A percentile compares a stretch with the other conserved stretches of the same genome.
Evolutionary conservation across 2,329 filamentous ascomycete genomes (phyloP).

Genomic region (Fusarium nodosum): DNA sequence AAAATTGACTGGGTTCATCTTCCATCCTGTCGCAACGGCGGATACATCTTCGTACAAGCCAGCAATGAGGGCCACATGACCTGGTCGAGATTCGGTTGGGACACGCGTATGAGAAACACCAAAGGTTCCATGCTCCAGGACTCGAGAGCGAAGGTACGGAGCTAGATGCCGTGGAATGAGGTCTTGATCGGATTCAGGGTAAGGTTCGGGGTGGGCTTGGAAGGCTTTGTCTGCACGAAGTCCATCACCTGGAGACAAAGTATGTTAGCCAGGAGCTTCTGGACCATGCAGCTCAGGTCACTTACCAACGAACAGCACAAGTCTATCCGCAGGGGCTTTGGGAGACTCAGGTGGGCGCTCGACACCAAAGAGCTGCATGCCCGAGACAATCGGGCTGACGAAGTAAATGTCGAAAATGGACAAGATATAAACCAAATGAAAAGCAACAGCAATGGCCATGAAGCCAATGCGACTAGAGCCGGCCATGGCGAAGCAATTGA

Average conservation of each 20-base stretch:
- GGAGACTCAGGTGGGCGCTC: slow-evolving; percentile 66
- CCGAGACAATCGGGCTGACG: slow-evolving; percentile 95
- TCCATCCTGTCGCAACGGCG: slow-evolving; percentile 97
- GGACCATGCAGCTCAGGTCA: slow-evolving; percentile 1
- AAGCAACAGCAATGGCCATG: slow-evolving; percentile 87
- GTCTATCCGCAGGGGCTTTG: slow-evolving; percentile 85
- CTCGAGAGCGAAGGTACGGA: slow-evolving; percentile 89
- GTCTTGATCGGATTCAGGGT: slow-evolving; percentile 74
- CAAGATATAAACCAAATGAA: slow-evolving; percentile 93
- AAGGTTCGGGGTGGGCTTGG: slow-evolving; percentile 91
- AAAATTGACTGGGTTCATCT: slow-evolving; percentile 97
- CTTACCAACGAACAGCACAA: slow-evolving; percentile 92
- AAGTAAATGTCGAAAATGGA: slow-evolving; percentile 99
- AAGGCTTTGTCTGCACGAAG: slow-evolving; percentile 98
- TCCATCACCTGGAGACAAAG: slow-evolving; percentile 75
- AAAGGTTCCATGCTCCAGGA: slow-evolving; percentile 92
- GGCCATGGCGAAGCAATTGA: slow-evolving; percentile 61
- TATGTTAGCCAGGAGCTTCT: slow-evolving; percentile 22
- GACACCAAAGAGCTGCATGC: slow-evolving; percentile 86
- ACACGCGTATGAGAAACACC: slow-evolving; percentile 97
- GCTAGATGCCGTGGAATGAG: slow-evolving; percentile 84
- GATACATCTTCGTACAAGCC: slow-evolving; percentile 98
- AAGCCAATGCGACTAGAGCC: slow-evolving; percentile 80
- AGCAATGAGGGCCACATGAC: slow-evolving; percentile 96
- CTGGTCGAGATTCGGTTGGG: slow-evolving; percentile 94